A percentile compares a stretch with the other conserved stretches of the same genome.
Evolutionary conservation across 169 alveolate genomes (phyloP).

Genomic region (Ichthyophthirius multifiliis): DNA sequence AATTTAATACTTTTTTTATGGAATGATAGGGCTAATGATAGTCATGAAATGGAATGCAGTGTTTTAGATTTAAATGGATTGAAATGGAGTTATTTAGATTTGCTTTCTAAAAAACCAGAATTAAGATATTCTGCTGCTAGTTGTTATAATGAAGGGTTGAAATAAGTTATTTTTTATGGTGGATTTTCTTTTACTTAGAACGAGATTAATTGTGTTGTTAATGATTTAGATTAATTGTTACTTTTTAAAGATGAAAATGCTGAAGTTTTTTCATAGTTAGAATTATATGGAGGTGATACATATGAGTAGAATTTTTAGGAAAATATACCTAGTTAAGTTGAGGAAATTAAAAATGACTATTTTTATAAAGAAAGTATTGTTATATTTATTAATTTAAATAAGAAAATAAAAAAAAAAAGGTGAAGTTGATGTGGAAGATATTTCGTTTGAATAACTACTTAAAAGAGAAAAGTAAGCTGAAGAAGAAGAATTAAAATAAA

Average conservation of each 20-base stretch:
- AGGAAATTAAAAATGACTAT: background rate
- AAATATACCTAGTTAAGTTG: background rate
- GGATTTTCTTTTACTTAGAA: background rate
- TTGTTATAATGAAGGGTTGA: background rate
- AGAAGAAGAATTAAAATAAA: constrained; percentile 14
- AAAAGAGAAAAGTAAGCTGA: constrained; percentile 1
- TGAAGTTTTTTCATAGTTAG: background rate
- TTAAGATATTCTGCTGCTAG: constrained; percentile 2
- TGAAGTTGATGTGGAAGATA: background rate
- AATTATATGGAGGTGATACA: background rate
- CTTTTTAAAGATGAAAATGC: background rate
- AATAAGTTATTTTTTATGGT: background rate
- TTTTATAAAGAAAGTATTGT: background rate
- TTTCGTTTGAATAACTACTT: background rate
- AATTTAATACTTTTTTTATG: background rate
- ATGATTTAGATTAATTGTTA: background rate
- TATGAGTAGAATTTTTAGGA: background rate
- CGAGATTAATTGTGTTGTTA: background rate
- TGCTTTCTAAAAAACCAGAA: background rate
- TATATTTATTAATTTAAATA: background rate
- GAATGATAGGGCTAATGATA: constrained; percentile 1
- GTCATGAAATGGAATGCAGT: background rate
- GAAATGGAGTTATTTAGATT: background rate
- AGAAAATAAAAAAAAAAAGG: background rate
- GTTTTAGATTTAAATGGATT: background rate